phyloP scores from a whole-genome alignment of 495 filamentous ascomycete species.

The Penicillium cinerascens region DNA sequence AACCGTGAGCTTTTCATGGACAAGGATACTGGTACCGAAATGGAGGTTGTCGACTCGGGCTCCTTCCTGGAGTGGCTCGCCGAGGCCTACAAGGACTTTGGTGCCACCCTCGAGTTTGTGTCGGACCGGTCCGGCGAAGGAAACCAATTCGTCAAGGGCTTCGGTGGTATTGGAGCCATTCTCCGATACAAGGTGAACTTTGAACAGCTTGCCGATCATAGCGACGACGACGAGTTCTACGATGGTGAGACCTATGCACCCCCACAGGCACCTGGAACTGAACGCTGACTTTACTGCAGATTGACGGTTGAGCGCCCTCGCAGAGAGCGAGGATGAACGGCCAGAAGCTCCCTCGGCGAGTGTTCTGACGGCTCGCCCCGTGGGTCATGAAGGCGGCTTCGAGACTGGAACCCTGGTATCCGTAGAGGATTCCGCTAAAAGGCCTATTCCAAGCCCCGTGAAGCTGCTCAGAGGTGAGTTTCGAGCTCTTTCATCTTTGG shows the following conservation, averaged over 20 bases:
- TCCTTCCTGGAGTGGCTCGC: conserved; percentile 99
- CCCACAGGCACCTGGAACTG: not conserved
- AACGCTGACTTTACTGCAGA: conserved; percentile 46
- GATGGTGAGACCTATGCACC: conserved; percentile 58
- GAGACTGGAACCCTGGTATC: conserved; percentile 34
- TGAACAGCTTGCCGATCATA: conserved; percentile 91
- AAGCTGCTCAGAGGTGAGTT: conserved; percentile 40
- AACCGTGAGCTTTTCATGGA: conserved; percentile 86
- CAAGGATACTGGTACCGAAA: conserved; percentile 91
- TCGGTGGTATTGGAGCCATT: conserved; percentile 95
- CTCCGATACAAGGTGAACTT: conserved; percentile 99
- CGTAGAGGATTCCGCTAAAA: conserved; percentile 27
- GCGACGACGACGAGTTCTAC: conserved; percentile 98
- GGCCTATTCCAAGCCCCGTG: conserved; percentile 32
- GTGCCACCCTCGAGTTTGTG: conserved; percentile 94
- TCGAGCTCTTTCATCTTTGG: not conserved
- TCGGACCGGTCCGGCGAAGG: conserved; percentile 95
- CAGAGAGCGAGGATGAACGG: conserved; percentile 77
- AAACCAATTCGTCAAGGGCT: conserved; percentile 99
- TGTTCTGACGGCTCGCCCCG: conserved; percentile 58
- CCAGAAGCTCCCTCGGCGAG: conserved; percentile 65
- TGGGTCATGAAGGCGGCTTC: conserved; percentile 37
- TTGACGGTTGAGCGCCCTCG: conserved; percentile 94
- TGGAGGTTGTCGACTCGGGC: conserved; percentile 81
- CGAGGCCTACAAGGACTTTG: conserved; percentile 95